Base-by-base conservation (phyloP, 805 yeast species). In the Candida pini region DNA sequence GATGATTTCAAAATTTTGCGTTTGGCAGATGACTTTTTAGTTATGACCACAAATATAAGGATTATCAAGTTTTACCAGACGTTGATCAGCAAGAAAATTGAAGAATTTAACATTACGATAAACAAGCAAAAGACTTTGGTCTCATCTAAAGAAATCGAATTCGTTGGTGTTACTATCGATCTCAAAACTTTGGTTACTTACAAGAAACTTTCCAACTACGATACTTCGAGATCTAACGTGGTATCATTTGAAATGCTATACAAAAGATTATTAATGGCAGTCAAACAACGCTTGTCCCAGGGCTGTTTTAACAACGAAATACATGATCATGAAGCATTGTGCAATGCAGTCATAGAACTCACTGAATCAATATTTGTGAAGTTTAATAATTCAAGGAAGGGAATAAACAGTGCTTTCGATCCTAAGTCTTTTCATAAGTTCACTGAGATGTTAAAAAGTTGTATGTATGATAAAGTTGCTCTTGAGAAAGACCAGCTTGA, bases 11-110 rank as follows among this genome's bases (percentile, higher is more conserved):
- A 69, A 2, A 52, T 86, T 2, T 37, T 86, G 6, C 59, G 96
- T 34, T 55, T 85, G 15, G 95, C 87, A 0, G 97, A 89, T 58
- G 97, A 89, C 53, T 89, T 89, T 48, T 52, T 89, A 18, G 64
- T 86, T n/a, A 57, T 89, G 0, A 70, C 92, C 0, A 63, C 76
- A 0, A 51, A 64, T 23, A 18, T 46, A 9, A 33, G 38, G 0
- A 47, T 53, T 9, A 66, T 77, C 0, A 27, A 37, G 2, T 36
- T 35, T 3, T 53, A 69, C 26, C 45, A 53, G 29, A 38, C 38
- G 2, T 16, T 54, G 6, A 60, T 69, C 26, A 33, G 45, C 1
- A 28, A 45, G 12, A 73, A 73, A 2, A 63, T 73, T 32, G 47
- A 56, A 0, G 65, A 64, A 3, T 76, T 64, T 37, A 67, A 69